Conservation (phyloP, 305 asterid genomes). For the Fraxinus angustifolia region DNA sequence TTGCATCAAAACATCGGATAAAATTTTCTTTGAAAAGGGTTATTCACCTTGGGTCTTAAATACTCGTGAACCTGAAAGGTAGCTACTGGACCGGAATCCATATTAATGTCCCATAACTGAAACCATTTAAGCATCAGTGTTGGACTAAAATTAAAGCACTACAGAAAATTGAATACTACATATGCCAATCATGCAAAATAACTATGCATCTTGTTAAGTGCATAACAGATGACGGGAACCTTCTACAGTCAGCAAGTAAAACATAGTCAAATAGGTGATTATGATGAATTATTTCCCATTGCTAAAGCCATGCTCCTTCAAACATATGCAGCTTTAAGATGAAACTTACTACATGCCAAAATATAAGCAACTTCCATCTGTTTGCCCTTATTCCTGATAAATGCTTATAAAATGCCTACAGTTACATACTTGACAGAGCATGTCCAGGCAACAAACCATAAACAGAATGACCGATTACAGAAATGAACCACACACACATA, state of each 20-base stretch:
- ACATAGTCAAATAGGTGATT: neutral
- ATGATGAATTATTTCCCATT: conserved; percentile 11
- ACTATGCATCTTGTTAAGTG: conserved; percentile 11
- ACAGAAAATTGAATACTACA: conserved; percentile 8
- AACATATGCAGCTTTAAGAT: neutral
- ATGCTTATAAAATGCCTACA: conserved; percentile 17
- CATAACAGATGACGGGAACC: conserved; percentile 6
- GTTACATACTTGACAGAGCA: conserved; percentile 11
- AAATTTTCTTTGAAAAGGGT: conserved; percentile 12
- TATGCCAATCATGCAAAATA: neutral
- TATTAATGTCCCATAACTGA: conserved; percentile 96
- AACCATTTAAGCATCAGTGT: conserved; percentile 22
- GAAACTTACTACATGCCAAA: conserved; percentile 8
- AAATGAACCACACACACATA: neutral
- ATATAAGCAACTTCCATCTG: conserved; percentile 15
- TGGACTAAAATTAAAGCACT: neutral
- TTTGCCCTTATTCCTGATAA: neutral
- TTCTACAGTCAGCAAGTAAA: neutral
- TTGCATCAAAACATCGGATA: neutral
- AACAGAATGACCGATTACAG: neutral
- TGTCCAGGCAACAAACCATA: conserved; percentile 14
- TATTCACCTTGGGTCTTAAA: conserved; percentile 87
- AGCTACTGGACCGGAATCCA: conserved; percentile 96
- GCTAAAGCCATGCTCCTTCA: neutral
- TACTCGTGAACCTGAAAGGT: conserved; percentile 95